These are phyloP conservation scores for Mallotus nudiflorus DNA, from an alignment of 345 rosid species.

Conservation along the genomic window DNA sequence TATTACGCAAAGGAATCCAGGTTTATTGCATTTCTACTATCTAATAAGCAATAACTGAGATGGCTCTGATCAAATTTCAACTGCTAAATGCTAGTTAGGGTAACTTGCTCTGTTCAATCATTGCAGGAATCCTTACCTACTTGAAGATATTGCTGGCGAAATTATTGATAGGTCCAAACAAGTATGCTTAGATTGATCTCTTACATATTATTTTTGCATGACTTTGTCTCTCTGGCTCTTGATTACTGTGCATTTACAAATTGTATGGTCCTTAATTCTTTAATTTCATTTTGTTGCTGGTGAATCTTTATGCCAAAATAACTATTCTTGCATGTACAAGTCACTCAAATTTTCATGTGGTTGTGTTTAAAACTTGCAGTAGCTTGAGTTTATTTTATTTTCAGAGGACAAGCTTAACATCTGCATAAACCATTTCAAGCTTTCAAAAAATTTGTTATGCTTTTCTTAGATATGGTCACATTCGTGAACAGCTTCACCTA, in stretches of 20 bases:
- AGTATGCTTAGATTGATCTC: constrained; percentile 40
- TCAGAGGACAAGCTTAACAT: background rate
- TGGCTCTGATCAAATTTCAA: constrained; percentile 4
- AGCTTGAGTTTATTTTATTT: background rate
- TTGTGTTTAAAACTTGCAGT: background rate
- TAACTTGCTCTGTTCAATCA: constrained; percentile 25
- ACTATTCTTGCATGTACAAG: background rate
- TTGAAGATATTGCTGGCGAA: constrained; percentile 43
- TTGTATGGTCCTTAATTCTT: background rate
- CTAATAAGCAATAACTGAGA: background rate
- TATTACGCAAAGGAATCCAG: constrained; percentile 52
- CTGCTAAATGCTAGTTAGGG: constrained; percentile 15
- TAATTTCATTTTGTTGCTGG: constrained; percentile 1
- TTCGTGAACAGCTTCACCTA: background rate
- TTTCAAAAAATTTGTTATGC: background rate
- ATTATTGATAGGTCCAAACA: constrained; percentile 46
- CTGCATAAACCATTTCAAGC: background rate
- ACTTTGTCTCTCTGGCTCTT: background rate
- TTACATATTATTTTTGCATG: background rate
- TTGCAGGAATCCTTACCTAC: constrained; percentile 44
- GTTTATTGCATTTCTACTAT: constrained; percentile 43
- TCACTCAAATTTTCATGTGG: background rate
- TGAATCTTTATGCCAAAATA: background rate
- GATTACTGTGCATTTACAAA: background rate
- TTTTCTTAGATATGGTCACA: background rate